These are phyloP conservation scores for Teratosphaeria pseudoeucalypti DNA, from an alignment of 2,329 filamentous ascomycete species.

Conservation along the genomic window DNA sequence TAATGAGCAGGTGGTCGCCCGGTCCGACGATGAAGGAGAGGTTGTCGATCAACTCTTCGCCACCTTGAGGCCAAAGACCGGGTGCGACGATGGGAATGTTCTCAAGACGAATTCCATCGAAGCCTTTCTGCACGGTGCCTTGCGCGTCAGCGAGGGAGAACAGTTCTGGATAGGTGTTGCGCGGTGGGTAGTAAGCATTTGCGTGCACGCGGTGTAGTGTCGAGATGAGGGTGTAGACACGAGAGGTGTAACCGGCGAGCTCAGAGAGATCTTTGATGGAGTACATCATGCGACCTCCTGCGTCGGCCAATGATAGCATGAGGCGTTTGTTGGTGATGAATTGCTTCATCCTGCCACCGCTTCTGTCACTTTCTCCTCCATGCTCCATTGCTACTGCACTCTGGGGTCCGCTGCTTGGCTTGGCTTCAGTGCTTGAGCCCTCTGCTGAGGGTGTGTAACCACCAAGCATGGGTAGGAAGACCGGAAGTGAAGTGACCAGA, in stretches of 20 bases:
- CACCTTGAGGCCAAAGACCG: slow-evolving; percentile 74
- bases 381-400: background rate
- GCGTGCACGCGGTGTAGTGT: slow-evolving; percentile 91
- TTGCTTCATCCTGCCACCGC: slow-evolving; percentile 78
- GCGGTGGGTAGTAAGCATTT: slow-evolving; percentile 66
- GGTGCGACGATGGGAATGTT: slow-evolving; percentile 89
- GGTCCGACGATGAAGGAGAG: slow-evolving; percentile 81
- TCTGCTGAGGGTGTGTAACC: slow-evolving; percentile 41
- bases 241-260: slow-evolving; percentile 87
- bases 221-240: slow-evolving; percentile 90
- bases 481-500: slow-evolving; percentile 78
- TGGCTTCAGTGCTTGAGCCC: background rate
- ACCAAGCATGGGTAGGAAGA: slow-evolving; percentile 91
- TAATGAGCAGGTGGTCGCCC: slow-evolving; percentile 89
- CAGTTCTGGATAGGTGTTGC: slow-evolving; percentile 60
- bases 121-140: slow-evolving; percentile 87
- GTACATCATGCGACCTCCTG: slow-evolving; percentile 98
- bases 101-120: slow-evolving; percentile 87
- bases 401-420: background rate
- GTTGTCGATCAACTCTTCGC: slow-evolving; percentile 81
- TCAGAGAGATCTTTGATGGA: slow-evolving; percentile 97
- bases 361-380: slow-evolving; percentile 6
- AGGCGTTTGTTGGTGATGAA: slow-evolving; percentile 99
- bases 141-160: slow-evolving; percentile 87
- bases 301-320: slow-evolving; percentile 94